These are phyloP conservation scores for Trichoderma sp. DNA, from an alignment of 2,329 filamentous ascomycete genomes.

Conservation along the genomic window DNA sequence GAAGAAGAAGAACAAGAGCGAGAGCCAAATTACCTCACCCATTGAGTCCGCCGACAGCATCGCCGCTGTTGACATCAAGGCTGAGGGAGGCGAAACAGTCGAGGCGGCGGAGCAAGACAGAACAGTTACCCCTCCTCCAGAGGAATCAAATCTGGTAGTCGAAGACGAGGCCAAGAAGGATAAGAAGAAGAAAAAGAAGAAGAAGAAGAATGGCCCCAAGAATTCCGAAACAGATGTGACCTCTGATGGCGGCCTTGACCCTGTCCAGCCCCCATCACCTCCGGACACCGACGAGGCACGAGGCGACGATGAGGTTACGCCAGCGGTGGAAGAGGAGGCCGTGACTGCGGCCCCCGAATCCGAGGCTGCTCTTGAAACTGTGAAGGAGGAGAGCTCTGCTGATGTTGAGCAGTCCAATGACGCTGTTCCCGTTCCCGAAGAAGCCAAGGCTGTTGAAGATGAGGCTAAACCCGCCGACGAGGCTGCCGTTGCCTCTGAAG, in stretches of 20 bases:
- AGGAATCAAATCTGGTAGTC: constrained; percentile 12
- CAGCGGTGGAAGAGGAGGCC: constrained; percentile 12
- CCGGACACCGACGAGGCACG: constrained; percentile 19
- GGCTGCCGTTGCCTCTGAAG: constrained; percentile 20
- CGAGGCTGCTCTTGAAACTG: constrained; percentile 4
- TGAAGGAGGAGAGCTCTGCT: constrained; percentile 19
- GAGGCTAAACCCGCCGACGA: constrained; percentile 9
- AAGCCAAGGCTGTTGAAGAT: constrained; percentile 16
- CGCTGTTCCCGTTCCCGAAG: constrained; percentile 18
- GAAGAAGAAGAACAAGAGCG: constrained; percentile 31
- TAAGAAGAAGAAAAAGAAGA: constrained; percentile 27
- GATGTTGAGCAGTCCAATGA: constrained; percentile 7
- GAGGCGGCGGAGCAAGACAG: constrained; percentile 23
- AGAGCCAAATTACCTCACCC: constrained; percentile 22
- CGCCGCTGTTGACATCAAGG: constrained; percentile 6
- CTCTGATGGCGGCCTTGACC: constrained; percentile 22
- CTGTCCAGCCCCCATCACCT: constrained; percentile 23
- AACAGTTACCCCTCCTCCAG: constrained; percentile 20
- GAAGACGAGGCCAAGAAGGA: constrained; percentile 25
- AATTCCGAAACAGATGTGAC: constrained; percentile 19
- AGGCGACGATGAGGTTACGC: constrained; percentile 15
- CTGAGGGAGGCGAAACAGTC: constrained; percentile 11
- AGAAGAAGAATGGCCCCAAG: constrained; percentile 25
- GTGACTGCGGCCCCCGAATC: constrained; percentile 2
- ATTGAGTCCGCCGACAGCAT: constrained; percentile 21